Evolutionary conservation across 768 basidiomycete genomes (phyloP).

Genomic region (Candolleomyces eurysporus): DNA sequence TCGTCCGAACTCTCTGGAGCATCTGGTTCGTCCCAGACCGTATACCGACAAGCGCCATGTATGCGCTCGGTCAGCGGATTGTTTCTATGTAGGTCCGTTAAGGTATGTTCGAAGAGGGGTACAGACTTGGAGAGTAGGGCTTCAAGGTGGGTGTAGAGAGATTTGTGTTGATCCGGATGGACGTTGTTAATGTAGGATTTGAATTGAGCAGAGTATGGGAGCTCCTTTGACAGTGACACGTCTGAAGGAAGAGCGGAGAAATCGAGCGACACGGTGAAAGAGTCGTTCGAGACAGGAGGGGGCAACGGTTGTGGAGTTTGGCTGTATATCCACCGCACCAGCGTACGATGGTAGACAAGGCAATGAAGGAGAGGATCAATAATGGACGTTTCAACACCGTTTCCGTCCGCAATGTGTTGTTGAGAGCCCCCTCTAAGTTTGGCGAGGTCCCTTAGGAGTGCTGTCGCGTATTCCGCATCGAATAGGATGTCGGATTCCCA

Average conservation of each 20-base stretch:
- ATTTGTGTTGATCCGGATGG: slow-evolving; percentile 27
- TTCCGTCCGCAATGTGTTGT: slow-evolving; percentile 13
- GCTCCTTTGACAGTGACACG: slow-evolving; percentile 31
- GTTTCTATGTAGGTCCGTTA: slow-evolving; percentile 51
- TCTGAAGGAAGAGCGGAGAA: slow-evolving; percentile 47
- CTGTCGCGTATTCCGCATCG: neutral
- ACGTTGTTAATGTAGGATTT: slow-evolving; percentile 57
- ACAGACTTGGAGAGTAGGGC: slow-evolving; percentile 33
- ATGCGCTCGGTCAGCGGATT: slow-evolving; percentile 45
- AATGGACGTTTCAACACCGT: slow-evolving; percentile 21
- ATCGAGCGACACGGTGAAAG: slow-evolving; percentile 38
- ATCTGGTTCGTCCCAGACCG: slow-evolving; percentile 47
- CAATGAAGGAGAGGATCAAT: slow-evolving; percentile 40
- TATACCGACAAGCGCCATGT: slow-evolving; percentile 37
- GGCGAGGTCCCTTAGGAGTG: slow-evolving; percentile 14
- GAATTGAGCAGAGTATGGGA: slow-evolving; percentile 27
- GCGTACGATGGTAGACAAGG: slow-evolving; percentile 39
- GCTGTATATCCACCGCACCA: slow-evolving; percentile 28
- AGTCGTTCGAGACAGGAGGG: slow-evolving; percentile 26
- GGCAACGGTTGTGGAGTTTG: slow-evolving; percentile 23
- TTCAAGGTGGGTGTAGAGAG: slow-evolving; percentile 32
- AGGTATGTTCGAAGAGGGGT: slow-evolving; percentile 51
- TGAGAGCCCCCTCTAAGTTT: slow-evolving; percentile 15
- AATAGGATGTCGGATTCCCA: slow-evolving; percentile 41
- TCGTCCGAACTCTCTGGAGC: slow-evolving; percentile 48